phyloP scores from a whole-genome alignment of 345 rosid genomes.

The Cardamine resedifolia region DNA sequence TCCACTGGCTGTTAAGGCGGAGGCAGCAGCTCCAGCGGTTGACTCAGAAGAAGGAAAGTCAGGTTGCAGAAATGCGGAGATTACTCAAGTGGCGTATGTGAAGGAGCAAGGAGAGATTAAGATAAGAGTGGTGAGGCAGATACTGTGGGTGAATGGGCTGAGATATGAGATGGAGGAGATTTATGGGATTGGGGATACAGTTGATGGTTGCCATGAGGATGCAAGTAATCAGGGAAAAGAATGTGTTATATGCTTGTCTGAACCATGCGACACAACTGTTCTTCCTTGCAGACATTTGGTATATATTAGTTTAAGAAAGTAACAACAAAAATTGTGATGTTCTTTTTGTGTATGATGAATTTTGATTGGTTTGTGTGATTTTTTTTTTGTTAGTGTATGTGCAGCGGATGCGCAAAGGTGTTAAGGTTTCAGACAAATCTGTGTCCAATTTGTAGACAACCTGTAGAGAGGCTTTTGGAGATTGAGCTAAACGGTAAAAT shows the following conservation, averaged over 20 bases:
- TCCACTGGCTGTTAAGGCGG: slow-evolving; percentile 71
- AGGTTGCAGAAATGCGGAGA: slow-evolving; percentile 51
- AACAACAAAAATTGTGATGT: background rate
- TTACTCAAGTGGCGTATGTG: slow-evolving; percentile 55
- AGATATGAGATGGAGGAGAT: slow-evolving; percentile 85
- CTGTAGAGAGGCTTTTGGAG: slow-evolving; percentile 78
- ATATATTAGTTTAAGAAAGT: background rate
- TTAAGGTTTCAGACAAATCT: slow-evolving; percentile 70
- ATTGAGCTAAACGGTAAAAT: slow-evolving; percentile 47
- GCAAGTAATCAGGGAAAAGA: slow-evolving; percentile 48
- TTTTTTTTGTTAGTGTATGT: slow-evolving; percentile 74
- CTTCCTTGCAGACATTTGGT: slow-evolving; percentile 98
- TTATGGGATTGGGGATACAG: slow-evolving; percentile 70
- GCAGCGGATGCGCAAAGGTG: slow-evolving; percentile 82
- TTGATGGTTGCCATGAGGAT: slow-evolving; percentile 43
- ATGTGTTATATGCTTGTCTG: slow-evolving; percentile 84
- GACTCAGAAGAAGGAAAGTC: slow-evolving; percentile 32
- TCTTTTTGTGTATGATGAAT: background rate
- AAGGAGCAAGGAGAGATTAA: slow-evolving; percentile 54
- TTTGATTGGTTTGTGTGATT: background rate
- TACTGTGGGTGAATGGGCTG: slow-evolving; percentile 56
- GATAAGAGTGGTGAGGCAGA: slow-evolving; percentile 57
- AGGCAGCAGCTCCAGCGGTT: slow-evolving; percentile 40
- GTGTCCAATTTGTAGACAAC: slow-evolving; percentile 89
- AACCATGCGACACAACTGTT: slow-evolving; percentile 67